Conservation (phyloP, 78 protist species). For the Speleostelium caveatum region DNA sequence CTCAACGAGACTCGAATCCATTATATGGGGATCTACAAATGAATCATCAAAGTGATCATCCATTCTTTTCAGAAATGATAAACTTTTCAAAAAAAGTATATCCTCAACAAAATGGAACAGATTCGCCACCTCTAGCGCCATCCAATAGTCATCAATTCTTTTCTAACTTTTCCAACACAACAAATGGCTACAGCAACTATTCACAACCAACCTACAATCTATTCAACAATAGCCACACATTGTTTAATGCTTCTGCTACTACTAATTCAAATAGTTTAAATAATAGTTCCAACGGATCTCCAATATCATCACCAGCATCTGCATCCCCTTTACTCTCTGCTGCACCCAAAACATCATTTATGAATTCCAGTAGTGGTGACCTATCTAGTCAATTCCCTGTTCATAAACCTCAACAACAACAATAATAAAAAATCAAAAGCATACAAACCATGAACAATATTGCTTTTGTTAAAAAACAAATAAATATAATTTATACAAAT, state of each 20-base stretch:
- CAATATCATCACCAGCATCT: not conserved
- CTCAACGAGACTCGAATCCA: not conserved
- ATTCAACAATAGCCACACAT: not conserved
- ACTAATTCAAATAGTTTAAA: not conserved
- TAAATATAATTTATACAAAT: no score
- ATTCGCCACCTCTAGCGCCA: not conserved
- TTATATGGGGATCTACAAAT: not conserved
- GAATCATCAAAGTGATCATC: not conserved
- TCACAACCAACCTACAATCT: not conserved
- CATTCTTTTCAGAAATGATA: not conserved
- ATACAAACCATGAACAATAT: no score
- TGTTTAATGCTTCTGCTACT: not conserved
- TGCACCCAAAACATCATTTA: not conserved
- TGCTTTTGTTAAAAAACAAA: no score
- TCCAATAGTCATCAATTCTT: not conserved
- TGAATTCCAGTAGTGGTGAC: no score
- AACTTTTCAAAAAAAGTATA: not conserved
- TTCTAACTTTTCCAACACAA: not conserved
- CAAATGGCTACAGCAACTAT: not conserved
- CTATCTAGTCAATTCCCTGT: no score
- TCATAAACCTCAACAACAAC: no score
- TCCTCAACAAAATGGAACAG: not conserved
- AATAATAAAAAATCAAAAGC: no score
- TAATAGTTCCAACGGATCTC: not conserved
- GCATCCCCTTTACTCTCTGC: not conserved